Percentiles rank a stretch among this genome's conserved stretches.
Evolutionary conservation across 768 basidiomycete species (phyloP).

Genomic region (Leucosporidium creatinivorum): DNA sequence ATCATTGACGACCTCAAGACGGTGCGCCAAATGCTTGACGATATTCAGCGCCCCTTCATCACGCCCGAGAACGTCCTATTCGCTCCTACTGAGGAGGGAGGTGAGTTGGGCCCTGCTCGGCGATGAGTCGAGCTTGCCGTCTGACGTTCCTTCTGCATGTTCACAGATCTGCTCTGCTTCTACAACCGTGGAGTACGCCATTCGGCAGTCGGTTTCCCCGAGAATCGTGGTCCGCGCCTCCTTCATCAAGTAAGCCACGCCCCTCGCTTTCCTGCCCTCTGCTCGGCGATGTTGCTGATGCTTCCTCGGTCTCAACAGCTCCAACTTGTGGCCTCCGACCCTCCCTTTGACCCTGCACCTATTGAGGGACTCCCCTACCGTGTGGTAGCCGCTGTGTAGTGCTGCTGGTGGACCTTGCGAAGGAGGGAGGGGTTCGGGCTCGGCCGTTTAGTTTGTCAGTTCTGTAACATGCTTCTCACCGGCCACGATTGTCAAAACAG

Average conservation of each 20-base stretch:
- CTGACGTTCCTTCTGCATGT: neutral
- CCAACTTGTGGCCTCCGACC: neutral
- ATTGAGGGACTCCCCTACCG: neutral
- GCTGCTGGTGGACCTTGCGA: neutral
- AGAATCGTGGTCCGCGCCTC: neutral
- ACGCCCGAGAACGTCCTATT: slow-evolving; percentile 2
- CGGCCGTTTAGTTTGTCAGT: no score
- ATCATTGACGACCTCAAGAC: slow-evolving; percentile 3
- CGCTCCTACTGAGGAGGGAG: slow-evolving; percentile 4
- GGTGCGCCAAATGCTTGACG: slow-evolving; percentile 9
- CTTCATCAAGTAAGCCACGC: neutral
- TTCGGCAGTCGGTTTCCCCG: neutral
- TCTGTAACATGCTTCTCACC: no score
- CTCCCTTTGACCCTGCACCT: neutral
- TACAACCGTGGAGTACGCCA: slow-evolving; percentile 5
- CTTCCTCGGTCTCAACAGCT: neutral
- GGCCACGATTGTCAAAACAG: no score
- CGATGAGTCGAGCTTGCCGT: neutral
- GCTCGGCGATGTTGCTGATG: no score
- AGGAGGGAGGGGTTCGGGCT: no score
- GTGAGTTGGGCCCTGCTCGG: neutral
- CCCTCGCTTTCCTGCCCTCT: no score
- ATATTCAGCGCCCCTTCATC: slow-evolving; percentile 12
- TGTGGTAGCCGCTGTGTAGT: neutral
- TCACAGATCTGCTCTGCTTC: neutral